Evolutionary conservation across 495 filamentous ascomycete species (phyloP), one percentile per base, ranked within the genome.

Genomic region (Halenospora varia): DNA sequence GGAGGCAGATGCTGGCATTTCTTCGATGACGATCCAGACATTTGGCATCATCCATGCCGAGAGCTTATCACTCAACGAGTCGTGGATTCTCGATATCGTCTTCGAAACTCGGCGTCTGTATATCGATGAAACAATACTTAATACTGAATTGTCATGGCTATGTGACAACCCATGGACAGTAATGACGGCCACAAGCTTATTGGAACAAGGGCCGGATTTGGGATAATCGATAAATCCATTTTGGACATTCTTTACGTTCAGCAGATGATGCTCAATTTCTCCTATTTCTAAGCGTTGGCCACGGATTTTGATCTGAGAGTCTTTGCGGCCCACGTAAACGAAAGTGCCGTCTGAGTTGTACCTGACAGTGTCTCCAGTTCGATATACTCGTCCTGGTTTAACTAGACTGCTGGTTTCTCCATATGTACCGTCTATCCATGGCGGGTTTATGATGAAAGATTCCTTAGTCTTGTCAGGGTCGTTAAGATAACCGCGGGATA

Each of bases 311-410:
- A 65, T 56, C 50, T 70, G 67, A 46, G 40, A 26, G 35, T 68
- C 59, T 41, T 59, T 66, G 2, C 67, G 60, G 24, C 66, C 61
- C 23, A 68, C 15, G 45, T 39, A 64, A 22, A 53, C 57, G n/a
- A 83, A 62, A 0, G 70, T 72, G 29, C 79, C 80, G 57, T 82
- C 74, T 0, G 56, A 35, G 26, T 79, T 77, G 56, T 79, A 80
- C 0, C 77, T 74, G n/a, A 76, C 82, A 9, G 86, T 66, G 54
- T 86, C 80, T 0, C 83, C 82, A 0, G 84, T 85, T 46, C 68
- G 64, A 23, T 53, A 53, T 3, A 15, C 11, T 40, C 50, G 57
- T 22, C 15, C 10, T 46, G 15, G 25, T 35, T 25, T 35, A 42
- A 13, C 29, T 13, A 13, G 6, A 4, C 6, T 47, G 17, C 17